Conservation (phyloP, 768 basidiomycete genomes). For the Lactifluus hygrophoroides region DNA sequence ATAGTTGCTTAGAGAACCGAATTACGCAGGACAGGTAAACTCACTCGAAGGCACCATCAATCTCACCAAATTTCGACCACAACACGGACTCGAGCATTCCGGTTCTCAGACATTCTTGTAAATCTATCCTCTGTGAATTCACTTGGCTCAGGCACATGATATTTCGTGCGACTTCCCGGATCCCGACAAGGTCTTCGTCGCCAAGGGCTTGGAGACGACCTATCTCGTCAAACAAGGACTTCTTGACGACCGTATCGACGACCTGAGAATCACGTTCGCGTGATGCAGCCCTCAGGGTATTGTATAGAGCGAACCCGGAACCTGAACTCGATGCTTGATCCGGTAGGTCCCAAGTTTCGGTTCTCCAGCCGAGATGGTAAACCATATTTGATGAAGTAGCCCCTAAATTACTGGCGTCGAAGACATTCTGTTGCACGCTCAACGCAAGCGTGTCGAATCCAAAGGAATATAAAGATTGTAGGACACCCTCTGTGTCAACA, state of each 20-base stretch:
- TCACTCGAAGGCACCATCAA: constrained; percentile 59
- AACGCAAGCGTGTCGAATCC: constrained; percentile 89
- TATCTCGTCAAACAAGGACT: constrained; percentile 52
- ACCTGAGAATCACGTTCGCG: constrained; percentile 54
- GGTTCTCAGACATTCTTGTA: constrained; percentile 30
- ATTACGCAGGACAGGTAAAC: constrained; percentile 23
- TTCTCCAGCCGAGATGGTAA: constrained; percentile 88
- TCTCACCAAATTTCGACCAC: constrained; percentile 38
- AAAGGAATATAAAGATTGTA: constrained; percentile 78
- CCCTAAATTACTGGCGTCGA: constrained; percentile 27
- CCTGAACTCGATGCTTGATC: constrained; percentile 38
- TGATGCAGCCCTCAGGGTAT: constrained; percentile 72
- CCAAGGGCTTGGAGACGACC: constrained; percentile 54
- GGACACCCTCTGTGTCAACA: constrained; percentile 51
- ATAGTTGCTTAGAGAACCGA: constrained; percentile 15
- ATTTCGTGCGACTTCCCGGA: constrained; percentile 57
- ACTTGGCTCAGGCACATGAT: constrained; percentile 81
- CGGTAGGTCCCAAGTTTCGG: constrained; percentile 92
- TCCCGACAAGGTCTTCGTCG: constrained; percentile 72
- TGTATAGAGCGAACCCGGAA: constrained; percentile 59
- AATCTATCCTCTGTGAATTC: constrained; percentile 44
- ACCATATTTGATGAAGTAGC: constrained; percentile 39
- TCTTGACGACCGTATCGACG: constrained; percentile 43
- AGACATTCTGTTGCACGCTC: constrained; percentile 43
- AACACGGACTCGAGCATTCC: constrained; percentile 29